Conservation (phyloP, 345 rosid species). For the Pistacia integerrima region DNA sequence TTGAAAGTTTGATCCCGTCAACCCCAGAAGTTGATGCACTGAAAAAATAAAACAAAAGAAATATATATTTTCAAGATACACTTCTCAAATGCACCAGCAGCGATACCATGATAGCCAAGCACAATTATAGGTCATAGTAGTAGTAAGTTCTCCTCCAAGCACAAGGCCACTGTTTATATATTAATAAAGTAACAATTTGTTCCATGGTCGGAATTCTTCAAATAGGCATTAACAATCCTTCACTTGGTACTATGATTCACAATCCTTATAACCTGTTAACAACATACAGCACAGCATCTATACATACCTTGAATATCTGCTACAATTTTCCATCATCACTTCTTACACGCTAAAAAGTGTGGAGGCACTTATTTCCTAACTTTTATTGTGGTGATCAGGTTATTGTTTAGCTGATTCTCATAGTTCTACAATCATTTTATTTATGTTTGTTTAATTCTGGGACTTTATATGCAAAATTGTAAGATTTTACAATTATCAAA, state of each 20-base stretch:
- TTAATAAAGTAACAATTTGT: not conserved
- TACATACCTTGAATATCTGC: not conserved
- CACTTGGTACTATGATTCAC: not conserved
- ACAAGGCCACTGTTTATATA: too few species aligned
- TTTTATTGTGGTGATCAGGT: not conserved
- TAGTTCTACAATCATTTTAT: not conserved
- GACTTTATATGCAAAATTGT: not conserved
- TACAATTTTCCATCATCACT: not conserved
- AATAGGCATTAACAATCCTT: not conserved
- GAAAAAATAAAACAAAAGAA: slow-evolving; percentile 16
- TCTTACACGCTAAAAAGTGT: not conserved
- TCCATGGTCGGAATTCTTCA: not conserved
- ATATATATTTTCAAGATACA: not conserved
- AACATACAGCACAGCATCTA: not conserved
- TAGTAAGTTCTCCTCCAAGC: too few species aligned
- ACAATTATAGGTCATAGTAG: not conserved
- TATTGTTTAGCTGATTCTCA: not conserved
- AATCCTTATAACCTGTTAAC: not conserved
- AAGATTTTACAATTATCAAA: not conserved
- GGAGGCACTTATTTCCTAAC: not conserved
- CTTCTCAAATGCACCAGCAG: not conserved
- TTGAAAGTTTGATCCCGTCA: slow-evolving; percentile 64
- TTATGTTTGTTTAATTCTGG: not conserved
- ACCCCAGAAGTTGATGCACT: slow-evolving; percentile 79
- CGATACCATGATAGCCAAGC: not conserved